phyloP scores from a whole-genome alignment of 257 asterid genomes.

The Lycium ferocissimum region DNA sequence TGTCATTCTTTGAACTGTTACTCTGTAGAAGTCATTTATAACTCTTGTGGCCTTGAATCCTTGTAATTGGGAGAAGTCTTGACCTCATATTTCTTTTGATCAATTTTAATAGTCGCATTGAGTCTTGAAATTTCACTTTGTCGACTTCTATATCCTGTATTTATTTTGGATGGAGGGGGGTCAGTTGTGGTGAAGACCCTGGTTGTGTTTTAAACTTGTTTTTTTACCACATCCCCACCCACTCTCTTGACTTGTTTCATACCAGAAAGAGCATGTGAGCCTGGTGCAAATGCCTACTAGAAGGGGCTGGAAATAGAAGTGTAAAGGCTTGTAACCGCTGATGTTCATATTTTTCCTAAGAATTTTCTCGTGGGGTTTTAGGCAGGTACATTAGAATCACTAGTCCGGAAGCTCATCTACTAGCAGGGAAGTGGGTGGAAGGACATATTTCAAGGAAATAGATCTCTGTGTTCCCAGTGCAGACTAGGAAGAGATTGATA shows the following conservation, averaged over 20 bases:
- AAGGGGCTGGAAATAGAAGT: not conserved
- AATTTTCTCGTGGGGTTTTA: not conserved
- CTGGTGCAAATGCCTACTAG: not conserved
- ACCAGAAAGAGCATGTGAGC: not conserved
- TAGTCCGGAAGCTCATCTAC: not conserved
- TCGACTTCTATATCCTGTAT: not conserved
- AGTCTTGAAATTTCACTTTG: not conserved
- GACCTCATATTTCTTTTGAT: not conserved
- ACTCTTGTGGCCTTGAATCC: not conserved
- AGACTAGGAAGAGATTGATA: not conserved
- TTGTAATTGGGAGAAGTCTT: not conserved
- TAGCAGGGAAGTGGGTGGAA: not conserved
- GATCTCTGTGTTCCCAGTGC: not conserved
- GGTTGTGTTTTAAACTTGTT: not conserved
- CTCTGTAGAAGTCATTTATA: not conserved
- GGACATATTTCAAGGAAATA: not conserved
- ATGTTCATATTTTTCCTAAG: not conserved
- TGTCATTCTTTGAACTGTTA: not conserved
- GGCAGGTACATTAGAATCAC: not conserved
- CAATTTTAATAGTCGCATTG: not conserved
- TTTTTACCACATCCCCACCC: not conserved
- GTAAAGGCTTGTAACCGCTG: not conserved
- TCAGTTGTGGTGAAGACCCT: not conserved
- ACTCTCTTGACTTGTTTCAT: not conserved
- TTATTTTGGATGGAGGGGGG: not conserved